Base-by-base conservation (phyloP, 306 rosid genomes). In the Cicer judaicum region DNA sequence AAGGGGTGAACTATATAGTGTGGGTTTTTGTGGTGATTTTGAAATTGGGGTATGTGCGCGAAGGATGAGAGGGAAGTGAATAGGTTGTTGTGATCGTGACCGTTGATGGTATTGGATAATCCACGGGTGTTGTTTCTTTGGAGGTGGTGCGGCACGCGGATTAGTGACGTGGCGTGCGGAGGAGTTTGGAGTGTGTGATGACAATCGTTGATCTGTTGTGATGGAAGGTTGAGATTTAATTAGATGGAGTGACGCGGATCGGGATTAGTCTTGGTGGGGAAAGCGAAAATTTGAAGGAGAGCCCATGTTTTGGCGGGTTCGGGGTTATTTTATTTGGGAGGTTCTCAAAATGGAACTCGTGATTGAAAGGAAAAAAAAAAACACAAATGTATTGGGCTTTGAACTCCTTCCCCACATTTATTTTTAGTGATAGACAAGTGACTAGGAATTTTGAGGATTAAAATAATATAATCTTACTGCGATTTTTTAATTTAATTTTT, bases 21-120 rank as follows among this genome's bases (percentile, higher is more conserved):
- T 0, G 38, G 7, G 8, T 15, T 15, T 52, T 15, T 52, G 29
- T 52, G 59, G 11, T 5, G 61, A 7, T 44, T 19, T 52, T 46
- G 70, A 75, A 83, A 60, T 53, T 70, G 61, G 72, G 69, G 48
- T 14, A n/a, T 62, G 71, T 70, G 85, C 82, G 82, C 76, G 68
- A 39, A 44, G 34, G 10, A 12, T 34, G 43, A 6, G 57, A 47
- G 70, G 15, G 38, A 16, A 29, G 15, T 41, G 61, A 55, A 6
- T 12, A 14, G 13, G 6, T 24, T 41, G 47, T 68, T 41, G 47
- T 62, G 52, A 68, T 73, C 44, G 10, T 63, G 57, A 19, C 68
- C 85, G 81, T 77, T 73, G 44, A 77, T 67, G 10, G 7, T 5
- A 1, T 1, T 8, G 9, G 15, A 2, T 9, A 5, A 44, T 76